Evolutionary conservation across 1,139 yeast species (phyloP).

Genomic region (Lodderomyces margitis): DNA sequence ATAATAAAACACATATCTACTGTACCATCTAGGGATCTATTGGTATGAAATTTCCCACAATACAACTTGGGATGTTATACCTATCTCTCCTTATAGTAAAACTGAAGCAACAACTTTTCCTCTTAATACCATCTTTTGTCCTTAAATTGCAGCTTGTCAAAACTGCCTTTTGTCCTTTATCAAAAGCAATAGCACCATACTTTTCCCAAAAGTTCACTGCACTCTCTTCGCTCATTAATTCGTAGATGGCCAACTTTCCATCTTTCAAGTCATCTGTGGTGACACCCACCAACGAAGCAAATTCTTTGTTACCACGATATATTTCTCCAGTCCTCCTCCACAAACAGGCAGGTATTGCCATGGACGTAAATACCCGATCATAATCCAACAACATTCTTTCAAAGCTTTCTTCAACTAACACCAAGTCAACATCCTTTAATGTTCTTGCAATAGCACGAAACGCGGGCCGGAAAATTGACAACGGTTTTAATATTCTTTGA

Average conservation of each 20-base stretch:
- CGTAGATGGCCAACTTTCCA: slow-evolving; percentile 90
- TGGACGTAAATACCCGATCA: slow-evolving; percentile 92
- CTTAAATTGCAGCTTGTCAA: slow-evolving; percentile 86
- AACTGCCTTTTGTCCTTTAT: slow-evolving; percentile 93
- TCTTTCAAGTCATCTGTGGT: slow-evolving; percentile 88
- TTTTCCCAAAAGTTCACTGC: slow-evolving; percentile 99
- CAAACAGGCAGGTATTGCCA: slow-evolving; percentile 97
- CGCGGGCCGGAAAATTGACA: slow-evolving; percentile 87
- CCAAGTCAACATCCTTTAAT: slow-evolving; percentile 86
- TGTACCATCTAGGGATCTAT: slow-evolving; percentile 49
- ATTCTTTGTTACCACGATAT: slow-evolving; percentile 92
- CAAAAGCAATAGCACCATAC: slow-evolving; percentile 95
- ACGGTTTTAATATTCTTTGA: slow-evolving; percentile 84
- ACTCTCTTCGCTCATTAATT: slow-evolving; percentile 92
- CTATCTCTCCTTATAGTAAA: slow-evolving; percentile 91
- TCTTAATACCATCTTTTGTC: slow-evolving; percentile 77
- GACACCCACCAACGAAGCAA: slow-evolving; percentile 93
- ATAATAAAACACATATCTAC: background rate
- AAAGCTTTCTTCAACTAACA: slow-evolving; percentile 89
- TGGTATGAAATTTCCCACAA: slow-evolving; percentile 94
- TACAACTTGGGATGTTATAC: slow-evolving; percentile 93
- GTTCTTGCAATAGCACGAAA: slow-evolving; percentile 92
- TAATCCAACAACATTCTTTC: slow-evolving; percentile 92
- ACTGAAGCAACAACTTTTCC: slow-evolving; percentile 89
- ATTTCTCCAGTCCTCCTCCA: slow-evolving; percentile 99